These are phyloP conservation scores for Peronospora farinosa DNA, from an alignment of 352 stramenopile species.

Conservation along the genomic window DNA sequence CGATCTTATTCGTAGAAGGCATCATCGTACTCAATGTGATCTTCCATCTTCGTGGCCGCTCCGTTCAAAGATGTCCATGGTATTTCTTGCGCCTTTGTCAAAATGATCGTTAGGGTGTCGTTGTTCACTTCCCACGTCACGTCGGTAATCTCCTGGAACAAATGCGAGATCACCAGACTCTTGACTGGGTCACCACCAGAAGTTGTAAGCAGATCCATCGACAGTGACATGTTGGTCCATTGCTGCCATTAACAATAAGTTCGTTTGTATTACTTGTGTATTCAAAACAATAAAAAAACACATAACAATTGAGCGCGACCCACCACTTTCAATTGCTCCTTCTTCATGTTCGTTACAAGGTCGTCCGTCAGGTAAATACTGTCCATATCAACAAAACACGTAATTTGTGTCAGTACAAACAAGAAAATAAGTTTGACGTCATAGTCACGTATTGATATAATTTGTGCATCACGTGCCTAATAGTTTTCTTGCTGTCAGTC, in stretches of 20 bases:
- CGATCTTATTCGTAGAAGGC: slow-evolving; percentile 61
- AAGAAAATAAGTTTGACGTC: not conserved
- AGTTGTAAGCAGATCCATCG: slow-evolving; percentile 51
- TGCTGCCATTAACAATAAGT: slow-evolving; percentile 33
- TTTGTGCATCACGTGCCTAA: slow-evolving; percentile 34
- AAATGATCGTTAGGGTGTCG: slow-evolving; percentile 59
- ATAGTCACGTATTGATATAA: not conserved
- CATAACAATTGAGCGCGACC: slow-evolving; percentile 1
- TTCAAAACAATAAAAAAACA: not conserved
- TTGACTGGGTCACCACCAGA: slow-evolving; percentile 38
- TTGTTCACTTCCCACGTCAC: slow-evolving; percentile 54
- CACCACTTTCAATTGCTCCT: slow-evolving; percentile 63
- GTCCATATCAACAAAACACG: slow-evolving; percentile 2
- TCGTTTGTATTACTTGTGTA: slow-evolving; percentile 1
- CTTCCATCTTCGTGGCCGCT: slow-evolving; percentile 72
- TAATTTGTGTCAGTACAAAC: not conserved
- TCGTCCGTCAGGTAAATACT: slow-evolving; percentile 80
- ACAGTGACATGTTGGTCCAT: slow-evolving; percentile 75
- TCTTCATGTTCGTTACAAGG: slow-evolving; percentile 40
- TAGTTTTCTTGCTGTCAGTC: slow-evolving; percentile 50
- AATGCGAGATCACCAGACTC: slow-evolving; percentile 64
- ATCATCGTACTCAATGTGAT: slow-evolving; percentile 83
- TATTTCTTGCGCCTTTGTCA: slow-evolving; percentile 51
- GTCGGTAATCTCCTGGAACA: slow-evolving; percentile 64
- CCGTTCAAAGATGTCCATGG: slow-evolving; percentile 78